phyloP scores from a whole-genome alignment of 768 basidiomycete genomes.

The Tubosaeta sp. region DNA sequence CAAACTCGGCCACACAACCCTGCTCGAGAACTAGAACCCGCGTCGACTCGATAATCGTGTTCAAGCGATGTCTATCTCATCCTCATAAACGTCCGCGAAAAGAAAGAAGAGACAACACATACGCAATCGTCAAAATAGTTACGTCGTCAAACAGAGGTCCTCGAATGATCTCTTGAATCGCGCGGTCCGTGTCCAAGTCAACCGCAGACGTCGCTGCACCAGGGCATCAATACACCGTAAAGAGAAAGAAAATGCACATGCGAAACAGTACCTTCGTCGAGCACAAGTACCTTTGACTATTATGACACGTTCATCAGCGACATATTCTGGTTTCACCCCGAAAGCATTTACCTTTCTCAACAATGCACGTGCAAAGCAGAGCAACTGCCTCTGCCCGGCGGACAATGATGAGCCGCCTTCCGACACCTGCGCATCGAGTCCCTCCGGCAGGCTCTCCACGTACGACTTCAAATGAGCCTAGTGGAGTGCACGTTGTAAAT shows the following conservation, averaged over 20 bases:
- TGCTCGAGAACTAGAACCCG: slow-evolving; percentile 78
- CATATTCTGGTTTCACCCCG: neutral
- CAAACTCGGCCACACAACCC: slow-evolving; percentile 82
- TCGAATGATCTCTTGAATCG: slow-evolving; percentile 83
- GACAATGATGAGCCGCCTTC: slow-evolving; percentile 83
- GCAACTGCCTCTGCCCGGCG: slow-evolving; percentile 79
- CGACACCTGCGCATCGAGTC: slow-evolving; percentile 66
- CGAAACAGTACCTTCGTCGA: slow-evolving; percentile 70
- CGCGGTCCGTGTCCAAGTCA: slow-evolving; percentile 84
- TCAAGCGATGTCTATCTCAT: slow-evolving; percentile 62
- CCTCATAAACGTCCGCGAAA: neutral
- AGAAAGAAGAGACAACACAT: slow-evolving; percentile 25
- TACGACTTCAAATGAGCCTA: slow-evolving; percentile 68
- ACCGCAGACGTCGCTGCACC: slow-evolving; percentile 80
- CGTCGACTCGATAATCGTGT: slow-evolving; percentile 81
- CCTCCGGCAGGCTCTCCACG: slow-evolving; percentile 58
- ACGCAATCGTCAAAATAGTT: slow-evolving; percentile 87
- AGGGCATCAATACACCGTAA: neutral
- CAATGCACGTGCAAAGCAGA: slow-evolving; percentile 86
- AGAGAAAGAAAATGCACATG: neutral
- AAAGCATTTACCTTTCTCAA: slow-evolving; percentile 54
- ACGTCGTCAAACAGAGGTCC: slow-evolving; percentile 73
- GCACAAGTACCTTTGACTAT: slow-evolving; percentile 84
- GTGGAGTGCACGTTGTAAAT: too few species aligned
- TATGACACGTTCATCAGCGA: neutral